Evolutionary conservation across 805 yeast genomes (phyloP).

Genomic region (Wickerhamomyces sydowiorum): DNA sequence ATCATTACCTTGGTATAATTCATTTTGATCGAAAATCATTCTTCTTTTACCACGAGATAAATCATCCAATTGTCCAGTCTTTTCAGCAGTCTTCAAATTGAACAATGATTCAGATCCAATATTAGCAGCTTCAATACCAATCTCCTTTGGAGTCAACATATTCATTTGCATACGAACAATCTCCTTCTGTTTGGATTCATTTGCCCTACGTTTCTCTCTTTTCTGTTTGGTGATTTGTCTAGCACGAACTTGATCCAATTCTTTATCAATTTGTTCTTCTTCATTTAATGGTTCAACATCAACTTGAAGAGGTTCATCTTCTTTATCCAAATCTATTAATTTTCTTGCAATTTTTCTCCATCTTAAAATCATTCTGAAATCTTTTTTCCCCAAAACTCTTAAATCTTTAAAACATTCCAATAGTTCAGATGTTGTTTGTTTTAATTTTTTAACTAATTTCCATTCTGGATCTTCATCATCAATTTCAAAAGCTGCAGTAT

Average conservation of each 20-base stretch:
- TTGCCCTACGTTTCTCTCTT: slow-evolving; percentile 76
- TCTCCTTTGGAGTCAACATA: slow-evolving; percentile 87
- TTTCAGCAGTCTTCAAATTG: slow-evolving; percentile 79
- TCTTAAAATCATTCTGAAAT: slow-evolving; percentile 75
- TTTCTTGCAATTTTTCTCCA: slow-evolving; percentile 89
- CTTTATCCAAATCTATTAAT: slow-evolving; percentile 59
- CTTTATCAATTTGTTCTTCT: slow-evolving; percentile 85
- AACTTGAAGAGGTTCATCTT: slow-evolving; percentile 34
- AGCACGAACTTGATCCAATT: slow-evolving; percentile 65
- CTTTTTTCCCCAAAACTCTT: slow-evolving; percentile 91
- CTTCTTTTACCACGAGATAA: slow-evolving; percentile 72
- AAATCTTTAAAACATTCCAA: slow-evolving; percentile 83
- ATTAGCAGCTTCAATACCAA: slow-evolving; percentile 88
- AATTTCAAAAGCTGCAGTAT: slow-evolving; percentile 55
- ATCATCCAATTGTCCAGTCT: slow-evolving; percentile 73
- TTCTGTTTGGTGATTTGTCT: slow-evolving; percentile 63
- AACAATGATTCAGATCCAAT: slow-evolving; percentile 76
- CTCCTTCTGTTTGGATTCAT: slow-evolving; percentile 84
- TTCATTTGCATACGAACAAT: slow-evolving; percentile 90
- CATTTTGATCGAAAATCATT: slow-evolving; percentile 52
- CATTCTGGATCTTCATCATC: slow-evolving; percentile 63
- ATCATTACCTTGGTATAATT: slow-evolving; percentile 48
- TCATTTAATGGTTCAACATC: slow-evolving; percentile 74
- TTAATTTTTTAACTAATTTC: slow-evolving; percentile 64
- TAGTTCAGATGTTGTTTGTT: slow-evolving; percentile 73